phyloP scores from a whole-genome alignment of 495 filamentous ascomycete species.

The Xylaria cubensis region DNA sequence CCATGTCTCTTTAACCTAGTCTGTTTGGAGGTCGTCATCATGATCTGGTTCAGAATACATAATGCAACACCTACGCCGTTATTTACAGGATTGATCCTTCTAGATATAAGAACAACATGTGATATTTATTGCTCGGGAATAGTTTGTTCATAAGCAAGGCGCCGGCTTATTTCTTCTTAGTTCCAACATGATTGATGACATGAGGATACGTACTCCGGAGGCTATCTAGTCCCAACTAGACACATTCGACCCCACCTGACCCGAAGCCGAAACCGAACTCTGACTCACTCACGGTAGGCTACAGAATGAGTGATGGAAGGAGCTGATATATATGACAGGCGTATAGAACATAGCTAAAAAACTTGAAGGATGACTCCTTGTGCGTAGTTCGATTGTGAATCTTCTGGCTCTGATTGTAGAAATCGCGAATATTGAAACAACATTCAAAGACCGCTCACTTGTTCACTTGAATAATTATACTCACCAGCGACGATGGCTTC shows the following conservation, averaged over 20 bases:
- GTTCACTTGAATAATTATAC: neutral
- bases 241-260: neutral
- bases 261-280: neutral
- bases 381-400: neutral
- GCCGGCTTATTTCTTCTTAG: neutral
- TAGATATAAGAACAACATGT: neutral
- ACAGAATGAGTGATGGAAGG: neutral
- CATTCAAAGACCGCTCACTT: neutral
- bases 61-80: neutral
- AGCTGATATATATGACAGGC: neutral
- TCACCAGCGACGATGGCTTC: constrained; percentile 10
- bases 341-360: neutral
- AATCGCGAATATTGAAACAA: neutral
- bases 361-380: neutral
- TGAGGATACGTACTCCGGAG: neutral
- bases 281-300: neutral
- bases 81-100: neutral
- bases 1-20: neutral
- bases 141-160: neutral
- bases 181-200: neutral
- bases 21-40: neutral
- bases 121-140: neutral
- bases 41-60: neutral
- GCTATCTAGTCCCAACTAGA: neutral
- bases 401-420: neutral